These are phyloP conservation scores for Entomortierella parvispora DNA, from an alignment of 192 early-diverging fungal species.

Conservation along the genomic window DNA sequence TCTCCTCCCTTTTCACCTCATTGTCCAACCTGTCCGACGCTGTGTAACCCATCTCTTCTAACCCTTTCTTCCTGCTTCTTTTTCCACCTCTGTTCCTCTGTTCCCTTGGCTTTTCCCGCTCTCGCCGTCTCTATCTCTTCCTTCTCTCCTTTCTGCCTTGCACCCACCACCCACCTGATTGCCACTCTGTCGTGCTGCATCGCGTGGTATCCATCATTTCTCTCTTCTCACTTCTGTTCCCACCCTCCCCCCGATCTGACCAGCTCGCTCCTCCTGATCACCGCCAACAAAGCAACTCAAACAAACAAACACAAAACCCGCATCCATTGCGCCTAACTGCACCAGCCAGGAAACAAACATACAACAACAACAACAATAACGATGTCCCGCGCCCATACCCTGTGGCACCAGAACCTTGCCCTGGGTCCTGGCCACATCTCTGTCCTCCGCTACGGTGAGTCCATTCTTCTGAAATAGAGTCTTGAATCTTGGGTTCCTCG, in stretches of 20 bases:
- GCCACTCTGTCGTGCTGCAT: background rate
- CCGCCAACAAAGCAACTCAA: no score
- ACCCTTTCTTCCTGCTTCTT: no score
- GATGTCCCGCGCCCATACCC: conserved; percentile 39
- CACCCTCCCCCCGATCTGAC: no score
- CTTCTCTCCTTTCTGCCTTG: background rate
- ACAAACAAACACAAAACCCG: no score
- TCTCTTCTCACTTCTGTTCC: background rate
- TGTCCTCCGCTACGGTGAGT: conserved; percentile 27
- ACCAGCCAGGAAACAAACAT: no score
- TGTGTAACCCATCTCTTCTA: background rate
- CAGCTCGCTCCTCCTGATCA: no score
- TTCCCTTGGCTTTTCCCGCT: background rate
- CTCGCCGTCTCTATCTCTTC: background rate
- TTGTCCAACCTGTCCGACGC: no score
- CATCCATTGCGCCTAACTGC: no score
- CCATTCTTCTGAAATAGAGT: conserved; percentile 39
- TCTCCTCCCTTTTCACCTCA: no score
- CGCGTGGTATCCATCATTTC: background rate
- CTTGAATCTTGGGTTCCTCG: no score
- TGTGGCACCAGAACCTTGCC: conserved; percentile 45
- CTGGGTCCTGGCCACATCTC: conserved; percentile 36
- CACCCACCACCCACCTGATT: background rate
- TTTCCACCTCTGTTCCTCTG: no score
- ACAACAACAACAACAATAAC: no score